Evolutionary conservation across 2,329 filamentous ascomycete species (phyloP), one percentile per base, ranked within the genome.

Genomic region (Septoria petroselini): DNA sequence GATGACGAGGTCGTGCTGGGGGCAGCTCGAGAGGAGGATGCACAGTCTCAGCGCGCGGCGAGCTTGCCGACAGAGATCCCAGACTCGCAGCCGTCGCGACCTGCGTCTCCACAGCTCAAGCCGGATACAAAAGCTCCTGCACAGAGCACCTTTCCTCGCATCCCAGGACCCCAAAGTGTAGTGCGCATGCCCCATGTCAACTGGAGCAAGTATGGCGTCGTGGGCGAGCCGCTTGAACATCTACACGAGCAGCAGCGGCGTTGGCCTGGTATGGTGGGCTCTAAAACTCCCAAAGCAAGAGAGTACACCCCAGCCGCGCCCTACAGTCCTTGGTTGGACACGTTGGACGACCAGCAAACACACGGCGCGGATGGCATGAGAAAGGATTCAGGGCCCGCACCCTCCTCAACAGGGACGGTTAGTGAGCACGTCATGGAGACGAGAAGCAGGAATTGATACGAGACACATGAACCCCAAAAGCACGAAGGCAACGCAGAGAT

Each of bases 121-220:
- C 31, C 30, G 23, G 35, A 35, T 6, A 7, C 42, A 12, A 18
- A 41, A 40, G 17, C 29, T 11, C 8, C 11, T 8, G 17, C 25
- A 18, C 42, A 17, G 19, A 42, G 37, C 18, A 52, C 45, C 7
- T 90, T 90, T 73, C 74, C 80, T 2, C 72, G 72, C 14, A 79
- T 96, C 11, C 91, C 91, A 0, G 79, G 78, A 11, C 82, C 87
- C 5, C 91, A 96, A 68, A 86, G 86, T 59, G 75, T 97, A 1
- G 84, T 94, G 19, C 83, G 91, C 33, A 89, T 85, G 71, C 91
- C 91, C 7, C 86, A 88, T 7, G 84, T 97, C 64, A 95, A 96
- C 73, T 97, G 91, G 91, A 82, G 84, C 9, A 91, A 95, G 65
- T 97, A 97, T 68, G 88, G 88, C 60, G 78, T 96, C n/a, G 83